A percentile compares a stretch with the other conserved stretches of the same genome.
phyloP scores from a whole-genome alignment of 2,329 filamentous ascomycete species.

The Cytospora paraplurivora region DNA sequence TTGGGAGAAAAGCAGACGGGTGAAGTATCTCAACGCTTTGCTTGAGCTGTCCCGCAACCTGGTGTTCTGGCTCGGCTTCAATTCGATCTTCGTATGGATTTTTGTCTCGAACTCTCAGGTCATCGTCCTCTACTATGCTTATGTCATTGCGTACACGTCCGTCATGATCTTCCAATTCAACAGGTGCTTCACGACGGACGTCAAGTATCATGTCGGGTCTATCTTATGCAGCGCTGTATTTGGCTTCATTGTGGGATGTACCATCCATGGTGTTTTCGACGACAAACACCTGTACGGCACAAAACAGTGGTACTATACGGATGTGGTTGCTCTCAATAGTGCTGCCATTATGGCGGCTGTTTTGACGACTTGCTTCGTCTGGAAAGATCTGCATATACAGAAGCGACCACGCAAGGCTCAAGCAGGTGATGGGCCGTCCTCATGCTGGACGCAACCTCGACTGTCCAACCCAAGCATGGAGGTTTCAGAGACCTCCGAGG shows the following conservation, averaged over 20 bases:
- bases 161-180: slow-evolving; percentile 46
- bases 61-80: slow-evolving; percentile 38
- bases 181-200: slow-evolving; percentile 43
- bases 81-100: slow-evolving; percentile 40
- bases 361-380: slow-evolving; percentile 38
- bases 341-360: slow-evolving; percentile 38
- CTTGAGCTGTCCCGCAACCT: slow-evolving; percentile 37
- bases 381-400: slow-evolving; percentile 34
- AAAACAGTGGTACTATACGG: slow-evolving; percentile 38
- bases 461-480: slow-evolving; percentile 28
- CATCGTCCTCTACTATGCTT: slow-evolving; percentile 40
- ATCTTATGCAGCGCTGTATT: slow-evolving; percentile 38
- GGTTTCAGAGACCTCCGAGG: slow-evolving; percentile 28
- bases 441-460: slow-evolving; percentile 21
- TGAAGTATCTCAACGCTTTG: slow-evolving; percentile 34
- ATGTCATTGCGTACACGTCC: slow-evolving; percentile 40
- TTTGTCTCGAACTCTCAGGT: slow-evolving; percentile 38
- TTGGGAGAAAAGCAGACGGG: slow-evolving; percentile 33
- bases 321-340: slow-evolving; percentile 38
- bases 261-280: slow-evolving; percentile 37
- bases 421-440: slow-evolving; percentile 6
- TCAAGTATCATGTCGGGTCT: slow-evolving; percentile 38
- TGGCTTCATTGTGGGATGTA: slow-evolving; percentile 39
- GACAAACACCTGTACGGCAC: slow-evolving; percentile 36
- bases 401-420: slow-evolving; percentile 9